These are phyloP conservation scores for Leishmania mexicana DNA, from an alignment of 208 protist species.

Conservation along the genomic window DNA sequence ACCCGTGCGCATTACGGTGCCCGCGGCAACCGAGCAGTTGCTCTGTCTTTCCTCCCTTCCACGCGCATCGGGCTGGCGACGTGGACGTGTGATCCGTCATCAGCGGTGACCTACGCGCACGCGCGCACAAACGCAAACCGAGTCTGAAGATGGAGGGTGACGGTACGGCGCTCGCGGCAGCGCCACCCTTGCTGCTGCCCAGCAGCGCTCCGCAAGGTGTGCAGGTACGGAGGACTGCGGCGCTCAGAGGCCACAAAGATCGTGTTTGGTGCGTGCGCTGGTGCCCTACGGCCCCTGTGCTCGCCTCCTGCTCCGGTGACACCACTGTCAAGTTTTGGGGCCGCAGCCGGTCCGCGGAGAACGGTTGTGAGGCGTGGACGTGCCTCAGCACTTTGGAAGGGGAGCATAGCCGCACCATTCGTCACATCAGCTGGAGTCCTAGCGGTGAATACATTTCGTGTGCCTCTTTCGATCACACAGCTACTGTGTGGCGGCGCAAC, in stretches of 20 bases:
- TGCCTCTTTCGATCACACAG: conserved; percentile 85
- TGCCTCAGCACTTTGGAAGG: conserved; percentile 64
- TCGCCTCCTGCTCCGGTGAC: conserved; percentile 82
- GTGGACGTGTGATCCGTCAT: not conserved
- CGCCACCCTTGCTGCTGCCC: conserved; percentile 29
- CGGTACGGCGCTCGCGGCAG: not conserved
- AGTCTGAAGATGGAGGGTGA: not conserved
- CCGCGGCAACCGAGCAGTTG: not conserved
- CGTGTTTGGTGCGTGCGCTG: conserved; percentile 90
- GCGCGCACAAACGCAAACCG: not conserved
- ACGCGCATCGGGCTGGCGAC: not conserved
- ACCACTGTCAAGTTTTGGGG: conserved; percentile 74
- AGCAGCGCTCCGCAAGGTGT: conserved; percentile 6
- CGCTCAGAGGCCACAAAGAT: conserved; percentile 61
- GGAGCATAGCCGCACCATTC: conserved; percentile 78
- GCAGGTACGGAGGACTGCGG: conserved; percentile 41
- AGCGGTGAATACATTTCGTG: conserved; percentile 79
- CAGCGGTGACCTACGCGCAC: not conserved
- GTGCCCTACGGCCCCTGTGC: conserved; percentile 64
- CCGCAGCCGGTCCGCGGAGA: not conserved
- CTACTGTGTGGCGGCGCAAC: conserved; percentile 69
- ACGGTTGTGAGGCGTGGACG: conserved; percentile 32
- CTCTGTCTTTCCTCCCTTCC: not conserved
- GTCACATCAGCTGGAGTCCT: conserved; percentile 86
- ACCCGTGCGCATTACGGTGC: not conserved